Conservation (phyloP, 139 green algal species). For the Auxenochlorella protothecoides region DNA sequence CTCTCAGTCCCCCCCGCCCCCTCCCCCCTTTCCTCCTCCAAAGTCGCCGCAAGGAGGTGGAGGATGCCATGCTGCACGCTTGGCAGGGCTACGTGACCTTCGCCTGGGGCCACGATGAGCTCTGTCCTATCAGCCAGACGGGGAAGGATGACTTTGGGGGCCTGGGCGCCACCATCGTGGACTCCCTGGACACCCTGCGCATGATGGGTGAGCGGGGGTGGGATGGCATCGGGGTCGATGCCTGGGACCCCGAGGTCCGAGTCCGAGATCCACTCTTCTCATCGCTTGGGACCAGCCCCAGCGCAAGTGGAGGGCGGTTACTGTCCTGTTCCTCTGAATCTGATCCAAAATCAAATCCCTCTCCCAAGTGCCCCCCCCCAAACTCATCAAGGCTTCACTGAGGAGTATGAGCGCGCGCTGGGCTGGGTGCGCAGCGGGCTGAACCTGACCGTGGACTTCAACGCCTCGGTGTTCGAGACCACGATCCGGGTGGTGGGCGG, state of each 20-base stretch:
- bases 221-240: not conserved
- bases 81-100: conserved; percentile 52
- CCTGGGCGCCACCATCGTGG: conserved; percentile 50
- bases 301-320: too few relatives aligned
- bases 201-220: conserved; percentile 39
- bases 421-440: conserved; percentile 29
- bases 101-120: conserved; percentile 57
- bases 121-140: conserved; percentile 28
- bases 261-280: not conserved
- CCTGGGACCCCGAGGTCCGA: not conserved
- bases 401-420: conserved; percentile 27
- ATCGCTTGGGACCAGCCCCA: too few relatives aligned
- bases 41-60: conserved; percentile 12
- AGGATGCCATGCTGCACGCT: conserved; percentile 38
- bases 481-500: conserved; percentile 24
- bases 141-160: conserved; percentile 39
- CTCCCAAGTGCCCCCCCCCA: too few relatives aligned
- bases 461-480: conserved; percentile 20
- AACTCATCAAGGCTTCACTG: conserved; percentile 19
- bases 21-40: too few relatives aligned
- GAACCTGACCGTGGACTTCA: conserved; percentile 8
- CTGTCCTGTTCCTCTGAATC: too few relatives aligned
- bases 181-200: conserved; percentile 60
- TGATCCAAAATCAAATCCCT: too few relatives aligned
- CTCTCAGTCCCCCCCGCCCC: not conserved